Conservation (phyloP, 768 basidiomycete genomes). For the Russula dissimulans region DNA sequence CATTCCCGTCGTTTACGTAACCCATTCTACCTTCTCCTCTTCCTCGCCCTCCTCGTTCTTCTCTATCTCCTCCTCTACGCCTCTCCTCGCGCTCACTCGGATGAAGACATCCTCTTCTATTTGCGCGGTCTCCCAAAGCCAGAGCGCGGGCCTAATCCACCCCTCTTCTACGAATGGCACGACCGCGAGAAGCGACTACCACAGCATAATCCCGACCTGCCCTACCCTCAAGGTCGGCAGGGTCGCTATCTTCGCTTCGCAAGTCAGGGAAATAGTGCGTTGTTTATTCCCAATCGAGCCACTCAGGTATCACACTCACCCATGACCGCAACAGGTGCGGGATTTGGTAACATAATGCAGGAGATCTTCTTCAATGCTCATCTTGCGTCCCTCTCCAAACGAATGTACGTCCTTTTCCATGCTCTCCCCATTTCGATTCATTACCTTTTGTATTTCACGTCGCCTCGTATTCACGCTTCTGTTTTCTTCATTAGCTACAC, state of each 20-base stretch:
- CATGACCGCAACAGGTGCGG: conserved; percentile 29
- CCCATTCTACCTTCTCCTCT: not conserved
- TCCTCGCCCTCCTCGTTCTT: not conserved
- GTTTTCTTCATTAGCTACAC: conserved; percentile 30
- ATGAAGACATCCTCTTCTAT: not conserved
- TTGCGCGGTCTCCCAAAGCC: not conserved
- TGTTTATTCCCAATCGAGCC: too few species aligned
- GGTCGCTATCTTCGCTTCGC: conserved; percentile 12
- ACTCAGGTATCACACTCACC: not conserved
- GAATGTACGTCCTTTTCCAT: conserved; percentile 34
- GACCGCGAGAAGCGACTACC: conserved; percentile 8
- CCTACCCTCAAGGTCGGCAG: conserved; percentile 12
- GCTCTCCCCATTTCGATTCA: too few species aligned
- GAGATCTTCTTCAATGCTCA: conserved; percentile 46
- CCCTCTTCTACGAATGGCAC: conserved; percentile 5
- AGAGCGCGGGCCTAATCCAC: not conserved
- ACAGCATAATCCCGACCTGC: conserved; percentile 8
- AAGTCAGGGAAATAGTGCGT: conserved; percentile 10
- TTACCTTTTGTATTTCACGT: not conserved
- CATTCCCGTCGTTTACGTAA: not conserved
- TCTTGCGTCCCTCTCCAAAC: conserved; percentile 37
- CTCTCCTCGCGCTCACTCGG: too few species aligned
- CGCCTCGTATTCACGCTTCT: not conserved
- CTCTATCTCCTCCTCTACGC: not conserved
- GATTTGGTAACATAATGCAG: conserved; percentile 57